phyloP scores from a whole-genome alignment of 805 yeast species.

The Metschnikowia bowlesiae region DNA sequence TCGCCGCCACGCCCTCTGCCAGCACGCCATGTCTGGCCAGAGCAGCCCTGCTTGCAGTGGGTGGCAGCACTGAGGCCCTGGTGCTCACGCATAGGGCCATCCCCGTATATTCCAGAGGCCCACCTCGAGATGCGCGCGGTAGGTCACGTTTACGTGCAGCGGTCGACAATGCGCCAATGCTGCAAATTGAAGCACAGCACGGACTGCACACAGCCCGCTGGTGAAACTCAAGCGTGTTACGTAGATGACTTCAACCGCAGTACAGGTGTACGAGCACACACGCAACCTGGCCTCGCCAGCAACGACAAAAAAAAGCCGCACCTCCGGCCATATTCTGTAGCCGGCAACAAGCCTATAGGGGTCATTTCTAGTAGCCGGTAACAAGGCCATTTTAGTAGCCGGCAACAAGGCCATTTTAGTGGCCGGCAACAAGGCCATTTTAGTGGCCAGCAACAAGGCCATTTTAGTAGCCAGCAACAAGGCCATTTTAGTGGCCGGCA shows the following conservation, averaged over 20 bases:
- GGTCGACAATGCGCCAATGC: slow-evolving; percentile 2
- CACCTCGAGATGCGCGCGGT: slow-evolving; percentile 2
- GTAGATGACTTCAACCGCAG: slow-evolving; percentile 2
- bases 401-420: too few relatives aligned
- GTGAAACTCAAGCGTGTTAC: slow-evolving; percentile 1
- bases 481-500: too few relatives aligned
- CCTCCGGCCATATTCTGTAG: background rate
- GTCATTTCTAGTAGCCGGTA: too few relatives aligned
- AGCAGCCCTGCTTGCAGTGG: too few relatives aligned
- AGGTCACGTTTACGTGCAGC: background rate
- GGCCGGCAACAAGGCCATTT: too few relatives aligned
- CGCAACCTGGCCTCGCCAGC: background rate
- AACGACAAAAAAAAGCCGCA: background rate
- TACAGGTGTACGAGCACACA: slow-evolving; percentile 1
- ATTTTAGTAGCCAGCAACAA: too few relatives aligned
- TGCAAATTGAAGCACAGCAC: slow-evolving; percentile 2
- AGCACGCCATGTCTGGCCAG: too few relatives aligned
- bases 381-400: too few relatives aligned
- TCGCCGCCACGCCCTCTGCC: too few relatives aligned
- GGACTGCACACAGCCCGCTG: slow-evolving; percentile 3
- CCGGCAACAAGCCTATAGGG: too few relatives aligned
- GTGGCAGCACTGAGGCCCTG: background rate
- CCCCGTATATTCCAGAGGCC: background rate
- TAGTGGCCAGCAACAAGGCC: too few relatives aligned
- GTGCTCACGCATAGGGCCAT: background rate